Base-by-base conservation (phyloP, 345 rosid genomes). In the Rhizophora mangle region DNA sequence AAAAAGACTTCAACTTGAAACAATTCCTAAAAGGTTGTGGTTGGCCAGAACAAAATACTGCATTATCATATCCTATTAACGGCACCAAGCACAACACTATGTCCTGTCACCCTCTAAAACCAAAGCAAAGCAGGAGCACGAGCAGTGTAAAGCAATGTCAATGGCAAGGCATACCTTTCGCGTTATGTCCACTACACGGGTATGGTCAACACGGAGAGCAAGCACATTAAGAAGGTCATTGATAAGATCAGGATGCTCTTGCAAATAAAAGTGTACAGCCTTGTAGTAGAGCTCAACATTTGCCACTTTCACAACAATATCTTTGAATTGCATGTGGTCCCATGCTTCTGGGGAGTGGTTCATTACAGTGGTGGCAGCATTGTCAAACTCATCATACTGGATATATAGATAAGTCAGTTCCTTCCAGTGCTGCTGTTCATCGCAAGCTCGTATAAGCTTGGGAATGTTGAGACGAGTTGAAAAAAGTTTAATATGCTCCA, bases 311-410 rank as follows among this genome's bases (percentile, higher is more conserved):
- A 86, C 96, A 5, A 82, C 81, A 34, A 91, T 87, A 75, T 93
- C 98, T 78, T 91, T 93, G 80, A 91, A 93, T 73, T 88, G 98
- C 97, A 93, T 86, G 90, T 93, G 98, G 61, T 93, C 98, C 98
- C 98, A 93, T 19, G 98, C 97, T 79, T 91, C 97, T 0, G 98
- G 98, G 60, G 98, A 93, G 79, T 93, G 98, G 75, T 93, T 91
- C 98, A 93, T 93, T 63, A 93, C 88, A 27, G 97, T 93, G 61
- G 96, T 87, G 6, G 98, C 98, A 49, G 98, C 98, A 84, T 93
- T 93, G 62, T 93, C 98, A 76, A 89, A 93, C 75, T 93, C 98
- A 71, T 84, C 97, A 63, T 93, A 93, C 49, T 86, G 91, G 67
- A 93, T 89, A 74, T 93, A 91, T 70, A 93, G 77, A 71, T 91